Evolutionary conservation across 805 yeast species (phyloP).

Genomic region (Sugiyamaella smithiae): DNA sequence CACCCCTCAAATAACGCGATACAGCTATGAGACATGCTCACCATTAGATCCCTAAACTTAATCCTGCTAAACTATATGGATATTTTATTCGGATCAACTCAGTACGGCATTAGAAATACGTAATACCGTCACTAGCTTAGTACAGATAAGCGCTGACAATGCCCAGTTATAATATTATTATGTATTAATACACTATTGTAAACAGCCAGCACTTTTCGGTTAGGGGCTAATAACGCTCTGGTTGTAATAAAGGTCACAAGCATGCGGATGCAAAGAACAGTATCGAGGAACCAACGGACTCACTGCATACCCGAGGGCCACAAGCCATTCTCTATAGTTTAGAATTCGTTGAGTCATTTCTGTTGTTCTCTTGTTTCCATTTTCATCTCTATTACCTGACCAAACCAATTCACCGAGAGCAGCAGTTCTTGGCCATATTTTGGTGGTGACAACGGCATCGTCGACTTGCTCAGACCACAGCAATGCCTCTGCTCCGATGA

Average conservation of each 20-base stretch:
- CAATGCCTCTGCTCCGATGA: slow-evolving; percentile 42
- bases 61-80: too few relatives aligned
- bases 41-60: too few relatives aligned
- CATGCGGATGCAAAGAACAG: slow-evolving; percentile 39
- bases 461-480: slow-evolving; percentile 43
- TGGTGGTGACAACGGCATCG: slow-evolving; percentile 32
- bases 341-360: slow-evolving; percentile 37
- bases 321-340: slow-evolving; percentile 41
- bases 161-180: too few relatives aligned
- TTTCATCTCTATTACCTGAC: slow-evolving; percentile 39
- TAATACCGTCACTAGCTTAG: too few relatives aligned
- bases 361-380: slow-evolving; percentile 34
- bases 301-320: slow-evolving; percentile 36
- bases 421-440: slow-evolving; percentile 43
- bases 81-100: too few relatives aligned
- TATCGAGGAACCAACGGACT: slow-evolving; percentile 39
- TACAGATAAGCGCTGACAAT: too few relatives aligned
- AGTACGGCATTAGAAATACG: too few relatives aligned
- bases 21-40: too few relatives aligned
- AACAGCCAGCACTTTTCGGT: background rate
- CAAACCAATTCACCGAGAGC: slow-evolving; percentile 43
- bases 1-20: too few relatives aligned
- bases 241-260: slow-evolving; percentile 35
- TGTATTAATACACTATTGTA: background rate
- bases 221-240: slow-evolving; percentile 15